These are phyloP conservation scores for Leptographium galeiforme DNA, from an alignment of 2,329 filamentous ascomycete species.

Conservation along the genomic window DNA sequence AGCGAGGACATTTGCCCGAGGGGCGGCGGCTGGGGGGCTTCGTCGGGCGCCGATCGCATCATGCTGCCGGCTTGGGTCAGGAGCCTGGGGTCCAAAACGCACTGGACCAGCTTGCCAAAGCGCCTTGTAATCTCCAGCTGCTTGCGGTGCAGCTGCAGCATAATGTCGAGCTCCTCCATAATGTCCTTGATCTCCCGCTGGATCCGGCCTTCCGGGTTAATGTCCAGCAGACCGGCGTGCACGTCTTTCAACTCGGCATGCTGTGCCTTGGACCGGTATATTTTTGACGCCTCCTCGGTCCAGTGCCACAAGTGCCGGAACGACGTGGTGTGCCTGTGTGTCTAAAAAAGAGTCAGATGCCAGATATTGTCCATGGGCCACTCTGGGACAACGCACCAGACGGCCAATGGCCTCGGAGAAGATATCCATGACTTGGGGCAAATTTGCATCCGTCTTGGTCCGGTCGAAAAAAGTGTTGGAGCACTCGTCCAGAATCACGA, in stretches of 20 bases:
- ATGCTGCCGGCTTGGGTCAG: not conserved
- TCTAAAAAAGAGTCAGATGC: not conserved
- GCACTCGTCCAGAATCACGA: conserved; percentile 28
- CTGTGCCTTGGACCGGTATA: conserved; percentile 7
- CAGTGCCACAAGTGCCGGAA: conserved; percentile 25
- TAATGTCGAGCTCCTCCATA: conserved; percentile 33
- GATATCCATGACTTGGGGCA: conserved; percentile 25
- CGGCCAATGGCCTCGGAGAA: conserved; percentile 28
- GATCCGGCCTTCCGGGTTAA: conserved; percentile 27
- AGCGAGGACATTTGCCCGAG: too few species aligned
- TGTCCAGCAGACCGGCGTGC: conserved; percentile 22
- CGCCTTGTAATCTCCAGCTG: conserved; percentile 20
- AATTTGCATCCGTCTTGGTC: conserved; percentile 2
- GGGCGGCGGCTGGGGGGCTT: too few species aligned
- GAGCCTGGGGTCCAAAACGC: conserved; percentile 3
- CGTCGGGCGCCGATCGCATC: too few species aligned
- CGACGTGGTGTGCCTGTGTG: conserved; percentile 23
- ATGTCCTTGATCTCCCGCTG: conserved; percentile 32
- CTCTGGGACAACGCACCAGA: conserved; percentile 18
- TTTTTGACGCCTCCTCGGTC: conserved; percentile 14
- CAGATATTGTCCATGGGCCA: not conserved
- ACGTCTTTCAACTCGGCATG: not conserved
- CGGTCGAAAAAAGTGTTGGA: conserved; percentile 25
- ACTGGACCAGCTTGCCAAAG: conserved; percentile 14
- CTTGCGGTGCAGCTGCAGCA: conserved; percentile 24